Evolutionary conservation across 306 rosid species (phyloP).

Genomic region (cucumber (Cucumis sativus)): DNA sequence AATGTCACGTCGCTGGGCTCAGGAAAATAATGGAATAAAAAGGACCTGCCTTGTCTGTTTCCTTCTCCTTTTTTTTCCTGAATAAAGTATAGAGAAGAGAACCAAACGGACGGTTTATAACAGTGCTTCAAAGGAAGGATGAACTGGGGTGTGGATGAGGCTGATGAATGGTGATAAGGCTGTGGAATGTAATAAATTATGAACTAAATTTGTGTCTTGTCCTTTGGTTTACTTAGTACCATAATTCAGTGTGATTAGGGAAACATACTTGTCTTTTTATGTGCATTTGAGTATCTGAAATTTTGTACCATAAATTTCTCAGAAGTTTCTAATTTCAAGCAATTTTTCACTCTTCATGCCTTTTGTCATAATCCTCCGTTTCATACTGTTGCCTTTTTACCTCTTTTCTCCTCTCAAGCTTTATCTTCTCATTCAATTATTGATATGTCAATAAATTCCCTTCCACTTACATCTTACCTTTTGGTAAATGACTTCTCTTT

Average conservation of each 20-base stretch:
- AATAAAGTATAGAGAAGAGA: constrained; percentile 3
- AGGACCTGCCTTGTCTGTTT: constrained; percentile 12
- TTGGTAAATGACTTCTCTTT: neutral
- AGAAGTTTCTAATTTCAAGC: neutral
- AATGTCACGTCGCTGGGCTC: constrained; percentile 11
- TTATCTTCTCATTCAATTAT: neutral
- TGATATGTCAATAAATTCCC: neutral
- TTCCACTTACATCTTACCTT: neutral
- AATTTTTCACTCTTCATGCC: neutral
- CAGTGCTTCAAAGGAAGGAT: neutral
- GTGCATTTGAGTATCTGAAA: neutral
- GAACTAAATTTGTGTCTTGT: neutral
- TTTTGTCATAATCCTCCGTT: neutral
- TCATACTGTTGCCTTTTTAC: neutral
- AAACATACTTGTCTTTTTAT: neutral
- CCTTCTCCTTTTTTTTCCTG: neutral
- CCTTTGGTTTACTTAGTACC: neutral
- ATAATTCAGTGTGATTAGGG: neutral
- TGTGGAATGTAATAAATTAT: neutral
- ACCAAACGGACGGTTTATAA: constrained; percentile 3
- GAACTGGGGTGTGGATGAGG: neutral
- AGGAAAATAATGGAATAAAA: constrained; percentile 11
- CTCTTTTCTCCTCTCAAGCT: neutral
- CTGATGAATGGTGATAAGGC: neutral
- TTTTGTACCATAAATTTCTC: neutral